Evolutionary conservation across 1,284 basidiomycete species (phyloP), one percentile per base, ranked within the genome.

Genomic region (Ustilago bromivora): DNA sequence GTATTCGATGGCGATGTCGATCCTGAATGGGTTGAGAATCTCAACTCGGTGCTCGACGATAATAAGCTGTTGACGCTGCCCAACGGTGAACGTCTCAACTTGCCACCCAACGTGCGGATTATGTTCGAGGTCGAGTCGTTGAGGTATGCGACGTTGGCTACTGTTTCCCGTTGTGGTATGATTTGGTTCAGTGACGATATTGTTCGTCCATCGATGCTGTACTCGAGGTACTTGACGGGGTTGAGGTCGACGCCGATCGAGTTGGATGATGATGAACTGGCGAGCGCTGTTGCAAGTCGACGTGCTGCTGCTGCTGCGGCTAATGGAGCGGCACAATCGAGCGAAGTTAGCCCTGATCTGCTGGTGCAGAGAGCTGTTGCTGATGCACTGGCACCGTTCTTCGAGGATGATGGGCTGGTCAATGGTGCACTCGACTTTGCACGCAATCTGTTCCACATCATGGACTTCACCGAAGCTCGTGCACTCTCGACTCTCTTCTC

Each of bases 111-210:
- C 84, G 96, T 99, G 31, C 92, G 97, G 69, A 96, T 99, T 87
- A 96, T 99, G 94, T 99, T 99, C 85, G 97, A 99, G 87, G 98
- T 99, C 65, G 98, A 99, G 87, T 95, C 96, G 86, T 90, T 99
- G 79, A 93, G 92, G 82, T 99, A 97, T 86, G 98, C 97, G 0
- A 99, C 98, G 1, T 91, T 94, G 55, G 97, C 97, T 9, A 99
- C 97, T 15, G 98, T 99, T 88, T 97, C 95, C 90, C 96, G 97
- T 65, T 99, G 97, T 86, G 97, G 97, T 87, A 99, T 99, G 97
- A 96, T 99, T 82, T 99, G 97, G 97, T 99, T 99, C 88, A 98
- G 95, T 85, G 95, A 98, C 71, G 95, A 98, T 75, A 92, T 96
- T 56, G 92, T 99, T 36, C 91, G 94, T 74, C 92, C 95, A 3